Evolutionary conservation across 2,329 filamentous ascomycete species (phyloP).

Genomic region (Dactylellina haptotyla): DNA sequence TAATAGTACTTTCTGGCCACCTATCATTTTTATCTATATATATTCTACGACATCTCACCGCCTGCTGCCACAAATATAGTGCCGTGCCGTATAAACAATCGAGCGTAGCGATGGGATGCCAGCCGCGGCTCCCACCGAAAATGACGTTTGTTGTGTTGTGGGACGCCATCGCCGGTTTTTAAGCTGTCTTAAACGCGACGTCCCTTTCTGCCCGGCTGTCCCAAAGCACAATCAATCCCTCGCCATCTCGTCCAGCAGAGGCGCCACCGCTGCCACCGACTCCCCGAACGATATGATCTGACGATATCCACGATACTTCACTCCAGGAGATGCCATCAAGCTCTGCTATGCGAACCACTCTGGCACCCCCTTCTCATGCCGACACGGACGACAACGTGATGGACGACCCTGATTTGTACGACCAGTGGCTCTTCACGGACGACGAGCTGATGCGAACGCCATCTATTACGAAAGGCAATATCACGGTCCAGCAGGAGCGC

Average conservation of each 20-base stretch:
- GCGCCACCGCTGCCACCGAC: slow-evolving; percentile 54
- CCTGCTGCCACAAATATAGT: no score
- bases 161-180: slow-evolving; percentile 31
- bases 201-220: neutral
- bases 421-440: slow-evolving; percentile 89
- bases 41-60: no score
- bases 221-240: slow-evolving; percentile 57
- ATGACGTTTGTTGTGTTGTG: slow-evolving; percentile 37
- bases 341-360: slow-evolving; percentile 44
- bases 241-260: slow-evolving; percentile 55
- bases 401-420: slow-evolving; percentile 44
- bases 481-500: slow-evolving; percentile 79
- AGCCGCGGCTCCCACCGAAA: neutral
- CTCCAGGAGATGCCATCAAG: slow-evolving; percentile 49
- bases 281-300: slow-evolving; percentile 38
- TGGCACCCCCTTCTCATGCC: slow-evolving; percentile 38
- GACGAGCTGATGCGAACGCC: slow-evolving; percentile 85
- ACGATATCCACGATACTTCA: slow-evolving; percentile 22
- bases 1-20: neutral
- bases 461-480: slow-evolving; percentile 83
- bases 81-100: no score
- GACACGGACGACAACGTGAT: slow-evolving; percentile 46
- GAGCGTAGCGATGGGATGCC: no score
- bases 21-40: neutral
- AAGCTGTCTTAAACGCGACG: slow-evolving; percentile 10